Base-by-base conservation (phyloP, 345 rosid species). In the Linum trigynum region DNA sequence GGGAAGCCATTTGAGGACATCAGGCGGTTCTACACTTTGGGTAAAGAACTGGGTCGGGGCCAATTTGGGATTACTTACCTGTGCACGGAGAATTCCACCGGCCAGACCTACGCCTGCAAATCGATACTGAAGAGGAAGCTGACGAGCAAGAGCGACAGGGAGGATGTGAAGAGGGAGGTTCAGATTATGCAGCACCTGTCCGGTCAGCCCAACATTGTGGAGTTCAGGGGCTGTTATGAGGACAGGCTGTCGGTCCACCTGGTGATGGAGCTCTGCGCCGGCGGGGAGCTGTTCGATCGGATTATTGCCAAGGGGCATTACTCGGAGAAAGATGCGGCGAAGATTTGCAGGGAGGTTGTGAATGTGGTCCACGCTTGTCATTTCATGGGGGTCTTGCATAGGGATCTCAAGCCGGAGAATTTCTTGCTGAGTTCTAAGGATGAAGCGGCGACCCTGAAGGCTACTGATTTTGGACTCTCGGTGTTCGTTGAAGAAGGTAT, bases 341-440 rank as follows among this genome's bases (percentile, higher is more conserved):
- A 32, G 38, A 17, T 57, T 32, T 57, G 36, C 3, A 32, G 61
- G 38, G 38, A 32, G 38, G 23, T 57, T 10, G 61, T 57, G 38
- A 37, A 57, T 7, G 38, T 57, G 8, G 61, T 57, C 14, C 61
- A 57, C 12, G 38, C 38, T 57, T 57, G 61, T 37, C 61, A 57
- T 57, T 57, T 37, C 5, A 57, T 57, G 61, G 61, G 61, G 36
- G 23, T 57, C 23, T n/a, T 57, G 36, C 61, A 57, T 57, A n/a
- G 61, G 8, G 61, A 57, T 57, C 61, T 57, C 38, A 57, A 57
- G 61, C 61, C 61, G 10, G 61, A 57, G 61, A 57, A 57, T 12
- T 57, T 57, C 38, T 57, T 57, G 61, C 23, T 57, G 16, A 12
- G 8, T 17, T 5, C 38, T 37, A 5, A 5, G 37, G 61, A 57